These are phyloP conservation scores for Ascochyta viciae-villosae DNA, from an alignment of 2,329 filamentous ascomycete genomes.

Conservation along the genomic window DNA sequence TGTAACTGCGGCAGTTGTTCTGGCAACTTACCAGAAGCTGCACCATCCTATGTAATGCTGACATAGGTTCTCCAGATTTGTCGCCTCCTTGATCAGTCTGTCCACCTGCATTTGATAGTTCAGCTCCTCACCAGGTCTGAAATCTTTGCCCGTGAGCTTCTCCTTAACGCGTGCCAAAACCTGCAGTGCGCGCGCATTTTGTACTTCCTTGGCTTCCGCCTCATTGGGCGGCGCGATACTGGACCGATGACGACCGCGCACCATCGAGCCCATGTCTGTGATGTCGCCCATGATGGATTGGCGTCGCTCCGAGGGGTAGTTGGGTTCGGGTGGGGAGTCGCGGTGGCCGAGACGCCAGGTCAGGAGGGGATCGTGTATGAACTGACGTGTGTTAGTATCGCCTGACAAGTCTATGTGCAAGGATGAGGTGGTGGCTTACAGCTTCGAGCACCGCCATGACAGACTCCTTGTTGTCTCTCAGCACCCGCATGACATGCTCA, in stretches of 20 bases:
- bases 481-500: constrained; percentile 96
- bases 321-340: constrained; percentile 66
- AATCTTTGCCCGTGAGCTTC: constrained; percentile 93
- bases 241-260: constrained; percentile 47
- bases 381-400: constrained; percentile 60
- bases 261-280: constrained; percentile 39
- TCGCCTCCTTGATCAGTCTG: constrained; percentile 92
- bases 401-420: not conserved
- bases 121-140: constrained; percentile 79
- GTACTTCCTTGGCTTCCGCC: constrained; percentile 70
- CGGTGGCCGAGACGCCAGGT: constrained; percentile 85
- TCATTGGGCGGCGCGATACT: constrained; percentile 49
- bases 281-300: constrained; percentile 63
- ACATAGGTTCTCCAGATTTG: constrained; percentile 95
- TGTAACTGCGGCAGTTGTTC: not conserved
- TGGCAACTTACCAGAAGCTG: constrained; percentile 79
- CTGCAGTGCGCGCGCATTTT: constrained; percentile 91
- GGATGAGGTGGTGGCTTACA: constrained; percentile 64
- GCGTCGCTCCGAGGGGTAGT: constrained; percentile 67
- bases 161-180: constrained; percentile 91
- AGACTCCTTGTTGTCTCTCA: constrained; percentile 96
- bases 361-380: constrained; percentile 98
- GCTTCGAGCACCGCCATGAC: constrained; percentile 98
- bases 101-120: constrained; percentile 89
- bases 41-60: constrained; percentile 99